Percentiles rank a stretch among this genome's conserved stretches.
phyloP scores from a whole-genome alignment of 2,329 filamentous ascomycete genomes.

The Karstenula rhodostoma region DNA sequence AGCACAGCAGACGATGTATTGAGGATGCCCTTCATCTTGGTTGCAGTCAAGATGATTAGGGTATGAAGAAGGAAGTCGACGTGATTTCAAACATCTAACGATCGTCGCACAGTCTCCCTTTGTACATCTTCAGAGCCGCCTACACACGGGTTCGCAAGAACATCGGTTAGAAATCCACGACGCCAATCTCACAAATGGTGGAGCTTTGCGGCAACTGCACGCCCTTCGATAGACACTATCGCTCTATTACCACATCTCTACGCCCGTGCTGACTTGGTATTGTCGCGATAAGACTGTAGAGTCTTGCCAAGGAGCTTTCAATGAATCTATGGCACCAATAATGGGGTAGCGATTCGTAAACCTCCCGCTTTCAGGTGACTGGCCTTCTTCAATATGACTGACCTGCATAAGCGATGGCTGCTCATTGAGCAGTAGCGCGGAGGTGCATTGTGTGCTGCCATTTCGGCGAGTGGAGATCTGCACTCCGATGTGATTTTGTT shows the following conservation, averaged over 20 bases:
- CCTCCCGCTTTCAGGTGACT: not conserved
- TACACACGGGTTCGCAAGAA: not conserved
- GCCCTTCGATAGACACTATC: not conserved
- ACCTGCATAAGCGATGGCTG: not conserved
- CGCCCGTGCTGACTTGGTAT: not conserved
- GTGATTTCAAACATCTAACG: not conserved
- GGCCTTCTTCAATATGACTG: not conserved
- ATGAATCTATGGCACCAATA: not conserved
- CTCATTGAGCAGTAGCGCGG: not conserved
- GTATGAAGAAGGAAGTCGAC: not conserved
- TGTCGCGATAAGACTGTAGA: not conserved
- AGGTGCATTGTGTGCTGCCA: not conserved
- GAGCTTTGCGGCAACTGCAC: not conserved
- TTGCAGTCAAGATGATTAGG: not conserved
- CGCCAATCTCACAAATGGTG: not conserved
- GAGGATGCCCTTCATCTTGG: slow-evolving; percentile 37
- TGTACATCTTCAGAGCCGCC: not conserved
- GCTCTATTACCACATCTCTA: not conserved
- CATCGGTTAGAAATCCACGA: not conserved
- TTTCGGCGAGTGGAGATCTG: not conserved
- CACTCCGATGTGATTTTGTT: not conserved
- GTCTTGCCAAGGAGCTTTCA: not conserved
- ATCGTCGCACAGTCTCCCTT: not conserved
- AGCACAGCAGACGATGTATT: slow-evolving; percentile 37
- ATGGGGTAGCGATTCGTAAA: not conserved